These are phyloP conservation scores for Cryphonectria carpinicola DNA, from an alignment of 2,329 filamentous ascomycete species.

Conservation along the genomic window DNA sequence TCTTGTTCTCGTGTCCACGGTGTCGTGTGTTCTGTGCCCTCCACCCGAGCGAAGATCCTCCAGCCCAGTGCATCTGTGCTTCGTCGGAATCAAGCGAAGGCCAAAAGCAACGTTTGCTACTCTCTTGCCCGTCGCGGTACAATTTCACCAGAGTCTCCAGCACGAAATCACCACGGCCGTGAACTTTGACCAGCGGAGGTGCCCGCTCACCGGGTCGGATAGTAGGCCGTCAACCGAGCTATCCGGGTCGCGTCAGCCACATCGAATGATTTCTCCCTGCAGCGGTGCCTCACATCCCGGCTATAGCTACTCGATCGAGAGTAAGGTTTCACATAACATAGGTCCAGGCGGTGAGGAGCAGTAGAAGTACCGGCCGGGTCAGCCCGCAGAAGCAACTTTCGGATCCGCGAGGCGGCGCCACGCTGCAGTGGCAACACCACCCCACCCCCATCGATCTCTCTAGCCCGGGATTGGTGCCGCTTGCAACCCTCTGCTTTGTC, in stretches of 20 bases:
- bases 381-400: conserved; percentile 18
- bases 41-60: neutral
- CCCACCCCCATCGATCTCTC: conserved; percentile 4
- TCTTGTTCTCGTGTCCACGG: neutral
- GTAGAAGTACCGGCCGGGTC: conserved; percentile 9
- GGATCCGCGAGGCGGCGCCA: conserved; percentile 8
- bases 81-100: neutral
- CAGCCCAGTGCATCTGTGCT: neutral
- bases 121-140: too few species aligned
- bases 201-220: conserved; percentile 6
- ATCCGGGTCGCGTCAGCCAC: conserved; percentile 18
- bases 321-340: neutral
- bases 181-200: conserved; percentile 8
- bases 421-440: conserved; percentile 10
- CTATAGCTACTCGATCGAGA: neutral
- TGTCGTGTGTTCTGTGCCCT: neutral
- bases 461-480: neutral
- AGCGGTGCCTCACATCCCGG: neutral
- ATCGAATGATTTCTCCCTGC: conserved; percentile 25
- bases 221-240: neutral
- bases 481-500: neutral
- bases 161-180: neutral
- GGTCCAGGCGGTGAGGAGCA: neutral
- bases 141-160: neutral
- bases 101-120: neutral